These are phyloP conservation scores for Phytophthora parvispora DNA, from an alignment of 352 stramenopile species.

Conservation along the genomic window DNA sequence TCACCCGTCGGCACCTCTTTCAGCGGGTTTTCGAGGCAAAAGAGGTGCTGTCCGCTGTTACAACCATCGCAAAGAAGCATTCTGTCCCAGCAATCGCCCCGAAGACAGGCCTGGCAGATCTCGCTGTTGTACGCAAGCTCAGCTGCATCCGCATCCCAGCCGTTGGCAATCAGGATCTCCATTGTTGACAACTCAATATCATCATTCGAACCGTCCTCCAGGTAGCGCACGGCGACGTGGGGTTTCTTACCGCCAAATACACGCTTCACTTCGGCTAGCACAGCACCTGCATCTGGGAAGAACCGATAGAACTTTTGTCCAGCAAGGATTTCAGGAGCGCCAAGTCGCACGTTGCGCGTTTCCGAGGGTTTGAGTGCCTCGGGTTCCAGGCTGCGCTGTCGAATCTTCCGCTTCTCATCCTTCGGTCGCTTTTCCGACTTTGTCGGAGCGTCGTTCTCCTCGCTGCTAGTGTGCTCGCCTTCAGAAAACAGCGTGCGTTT, in stretches of 20 bases:
- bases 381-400: conserved; percentile 47
- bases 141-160: conserved; percentile 71
- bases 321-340: conserved; percentile 58
- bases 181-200: conserved; percentile 73
- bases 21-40: conserved; percentile 76
- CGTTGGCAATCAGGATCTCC: conserved; percentile 87
- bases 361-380: conserved; percentile 58
- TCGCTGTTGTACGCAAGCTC: conserved; percentile 85
- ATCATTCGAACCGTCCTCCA: conserved; percentile 63
- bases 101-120: conserved; percentile 87
- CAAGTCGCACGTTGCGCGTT: conserved; percentile 57
- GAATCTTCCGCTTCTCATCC: conserved; percentile 6
- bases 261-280: conserved; percentile 77
- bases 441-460: conserved; percentile 57
- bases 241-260: conserved; percentile 87
- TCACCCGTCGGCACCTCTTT: conserved; percentile 69
- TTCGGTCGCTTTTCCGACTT: conserved; percentile 7
- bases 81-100: conserved; percentile 82
- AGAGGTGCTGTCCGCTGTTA: conserved; percentile 86
- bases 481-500: conserved; percentile 81
- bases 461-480: conserved; percentile 58
- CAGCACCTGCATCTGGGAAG: conserved; percentile 63
- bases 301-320: conserved; percentile 86
- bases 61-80: conserved; percentile 88
- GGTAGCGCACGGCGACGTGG: conserved; percentile 73